These are phyloP conservation scores for Boeremia lycopersici DNA, from an alignment of 2,329 filamentous ascomycete genomes.

Conservation along the genomic window DNA sequence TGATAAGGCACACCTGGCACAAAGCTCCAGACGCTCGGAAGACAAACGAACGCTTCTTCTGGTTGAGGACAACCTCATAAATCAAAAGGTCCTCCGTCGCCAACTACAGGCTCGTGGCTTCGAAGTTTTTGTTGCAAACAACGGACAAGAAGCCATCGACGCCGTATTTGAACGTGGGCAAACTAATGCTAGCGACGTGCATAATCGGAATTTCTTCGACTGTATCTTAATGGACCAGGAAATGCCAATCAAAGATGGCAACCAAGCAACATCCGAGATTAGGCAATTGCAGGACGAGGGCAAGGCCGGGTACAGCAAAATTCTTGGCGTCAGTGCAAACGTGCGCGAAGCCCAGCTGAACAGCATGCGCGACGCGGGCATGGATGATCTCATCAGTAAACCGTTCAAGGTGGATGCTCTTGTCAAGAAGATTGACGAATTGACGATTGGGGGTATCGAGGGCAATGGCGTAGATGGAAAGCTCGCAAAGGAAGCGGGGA, in stretches of 20 bases:
- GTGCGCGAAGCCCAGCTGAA: slow-evolving; percentile 44
- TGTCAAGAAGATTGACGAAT: slow-evolving; percentile 34
- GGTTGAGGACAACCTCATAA: slow-evolving; percentile 58
- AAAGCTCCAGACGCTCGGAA: slow-evolving; percentile 26
- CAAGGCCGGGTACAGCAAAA: slow-evolving; percentile 41
- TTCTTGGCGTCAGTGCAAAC: slow-evolving; percentile 49
- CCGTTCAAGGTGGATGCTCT: slow-evolving; percentile 48
- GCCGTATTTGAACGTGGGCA: slow-evolving; percentile 40
- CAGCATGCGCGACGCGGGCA: slow-evolving; percentile 45
- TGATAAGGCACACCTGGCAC: slow-evolving; percentile 23
- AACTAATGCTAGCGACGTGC: slow-evolving; percentile 12
- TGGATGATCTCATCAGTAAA: slow-evolving; percentile 49
- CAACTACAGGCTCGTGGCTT: slow-evolving; percentile 54
- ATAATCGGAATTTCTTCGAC: slow-evolving; percentile 44
- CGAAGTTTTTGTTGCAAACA: slow-evolving; percentile 50
- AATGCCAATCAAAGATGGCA: slow-evolving; percentile 54
- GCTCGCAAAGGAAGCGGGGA: background rate
- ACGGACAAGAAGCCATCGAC: slow-evolving; percentile 54
- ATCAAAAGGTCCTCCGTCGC: slow-evolving; percentile 56
- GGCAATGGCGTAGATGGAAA: slow-evolving; percentile 1
- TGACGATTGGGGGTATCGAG: slow-evolving; percentile 22
- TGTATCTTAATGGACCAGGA: slow-evolving; percentile 54
- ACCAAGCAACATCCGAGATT: slow-evolving; percentile 49
- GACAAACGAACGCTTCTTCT: slow-evolving; percentile 44
- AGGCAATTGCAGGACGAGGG: slow-evolving; percentile 44